These are phyloP conservation scores for Mortierella sp. DNA, from an alignment of 371 early-diverging fungal species.

Conservation along the genomic window DNA sequence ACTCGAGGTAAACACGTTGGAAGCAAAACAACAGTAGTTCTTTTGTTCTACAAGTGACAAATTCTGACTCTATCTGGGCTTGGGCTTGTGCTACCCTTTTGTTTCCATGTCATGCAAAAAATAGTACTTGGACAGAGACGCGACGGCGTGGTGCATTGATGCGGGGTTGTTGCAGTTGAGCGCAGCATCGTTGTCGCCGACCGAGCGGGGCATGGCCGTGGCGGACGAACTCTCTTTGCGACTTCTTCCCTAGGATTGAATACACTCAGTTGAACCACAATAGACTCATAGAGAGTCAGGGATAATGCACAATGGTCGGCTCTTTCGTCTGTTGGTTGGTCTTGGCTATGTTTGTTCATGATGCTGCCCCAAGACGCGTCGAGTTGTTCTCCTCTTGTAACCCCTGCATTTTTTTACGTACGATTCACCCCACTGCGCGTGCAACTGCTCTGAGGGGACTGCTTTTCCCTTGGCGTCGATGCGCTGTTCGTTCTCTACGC, in stretches of 20 bases:
- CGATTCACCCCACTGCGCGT: not conserved
- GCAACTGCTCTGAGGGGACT: not conserved
- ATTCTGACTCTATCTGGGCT: not conserved
- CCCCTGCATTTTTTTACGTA: not conserved
- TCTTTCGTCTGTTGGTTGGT: not conserved
- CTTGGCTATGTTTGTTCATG: not conserved
- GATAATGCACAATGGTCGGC: not conserved
- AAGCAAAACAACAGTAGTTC: too few relatives aligned
- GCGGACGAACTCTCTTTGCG: constrained; percentile 56
- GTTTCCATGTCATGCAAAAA: too few relatives aligned
- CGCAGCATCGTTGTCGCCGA: constrained; percentile 47
- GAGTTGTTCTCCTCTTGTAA: not conserved
- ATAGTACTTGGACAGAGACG: constrained; percentile 44
- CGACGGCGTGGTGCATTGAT: constrained; percentile 19
- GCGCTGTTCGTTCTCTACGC: not conserved
- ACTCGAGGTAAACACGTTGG: constrained; percentile 20
- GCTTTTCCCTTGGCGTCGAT: not conserved
- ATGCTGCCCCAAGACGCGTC: not conserved
- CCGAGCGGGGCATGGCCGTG: constrained; percentile 59
- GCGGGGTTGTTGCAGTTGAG: constrained; percentile 35
- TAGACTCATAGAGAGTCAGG: not conserved
- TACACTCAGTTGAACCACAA: not conserved
- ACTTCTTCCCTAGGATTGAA: constrained; percentile 22
- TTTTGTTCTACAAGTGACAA: not conserved
- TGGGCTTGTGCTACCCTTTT: not conserved